These are phyloP conservation scores for Nemania serpens DNA, from an alignment of 2,329 filamentous ascomycete species.

Conservation along the genomic window DNA sequence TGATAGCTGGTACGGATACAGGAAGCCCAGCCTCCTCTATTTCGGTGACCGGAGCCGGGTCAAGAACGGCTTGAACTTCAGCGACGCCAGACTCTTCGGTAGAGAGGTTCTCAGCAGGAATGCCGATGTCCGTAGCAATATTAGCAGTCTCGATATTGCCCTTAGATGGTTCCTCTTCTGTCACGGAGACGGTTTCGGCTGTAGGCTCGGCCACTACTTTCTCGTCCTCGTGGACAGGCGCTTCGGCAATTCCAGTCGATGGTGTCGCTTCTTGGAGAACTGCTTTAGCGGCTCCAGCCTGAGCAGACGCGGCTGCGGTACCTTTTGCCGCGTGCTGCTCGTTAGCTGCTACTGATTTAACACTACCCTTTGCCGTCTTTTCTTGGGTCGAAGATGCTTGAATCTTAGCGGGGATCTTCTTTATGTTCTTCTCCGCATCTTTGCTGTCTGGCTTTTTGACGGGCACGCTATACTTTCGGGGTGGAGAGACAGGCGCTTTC, in stretches of 20 bases:
- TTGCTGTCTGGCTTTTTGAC: constrained; percentile 29
- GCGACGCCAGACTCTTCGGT: constrained; percentile 24
- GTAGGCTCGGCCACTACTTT: constrained; percentile 13
- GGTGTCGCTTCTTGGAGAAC: constrained; percentile 30
- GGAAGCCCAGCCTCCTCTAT: constrained; percentile 2
- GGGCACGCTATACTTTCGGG: constrained; percentile 44
- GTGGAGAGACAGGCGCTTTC: constrained; percentile 59
- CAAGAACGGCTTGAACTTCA: constrained; percentile 9
- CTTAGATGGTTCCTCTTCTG: constrained; percentile 16
- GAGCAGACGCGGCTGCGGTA: constrained; percentile 31
- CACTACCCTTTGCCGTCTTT: constrained; percentile 28
- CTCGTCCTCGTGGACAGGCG: constrained; percentile 28
- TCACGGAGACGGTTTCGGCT: constrained; percentile 15
- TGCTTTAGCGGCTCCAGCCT: constrained; percentile 30
- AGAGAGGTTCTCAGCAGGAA: constrained; percentile 11
- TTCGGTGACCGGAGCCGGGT: not conserved
- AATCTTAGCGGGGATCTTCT: constrained; percentile 36
- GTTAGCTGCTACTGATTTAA: constrained; percentile 28
- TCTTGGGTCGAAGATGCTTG: constrained; percentile 33
- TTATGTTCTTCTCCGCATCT: constrained; percentile 33
- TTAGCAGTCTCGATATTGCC: constrained; percentile 30
- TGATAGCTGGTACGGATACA: constrained; percentile 19
- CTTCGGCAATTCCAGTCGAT: constrained; percentile 27
- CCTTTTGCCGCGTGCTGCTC: constrained; percentile 36
- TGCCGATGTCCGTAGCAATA: constrained; percentile 23